Evolutionary conservation across 139 green algal species (phyloP).

Genomic region (Coelastrella sp.): DNA sequence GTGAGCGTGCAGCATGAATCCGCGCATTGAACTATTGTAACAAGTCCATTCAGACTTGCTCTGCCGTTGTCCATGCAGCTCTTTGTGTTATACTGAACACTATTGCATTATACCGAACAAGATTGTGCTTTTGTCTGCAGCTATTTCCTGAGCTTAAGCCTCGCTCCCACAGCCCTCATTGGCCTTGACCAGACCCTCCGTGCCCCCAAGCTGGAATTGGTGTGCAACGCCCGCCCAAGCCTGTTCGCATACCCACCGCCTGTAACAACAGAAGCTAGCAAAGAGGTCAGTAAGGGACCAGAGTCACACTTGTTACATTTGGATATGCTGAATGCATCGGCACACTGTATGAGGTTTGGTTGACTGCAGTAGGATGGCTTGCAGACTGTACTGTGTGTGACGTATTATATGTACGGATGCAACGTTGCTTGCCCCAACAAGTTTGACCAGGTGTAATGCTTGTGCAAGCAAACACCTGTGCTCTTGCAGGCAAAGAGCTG

Average conservation of each 20-base stretch:
- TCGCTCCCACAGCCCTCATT: conserved; percentile 92
- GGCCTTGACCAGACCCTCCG: conserved; percentile 87
- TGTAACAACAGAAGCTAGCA: conserved; percentile 58
- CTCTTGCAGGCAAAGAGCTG: not conserved
- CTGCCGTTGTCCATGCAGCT: not conserved
- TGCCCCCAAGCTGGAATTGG: conserved; percentile 80
- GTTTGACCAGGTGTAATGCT: too few species aligned
- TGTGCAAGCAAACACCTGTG: too few species aligned
- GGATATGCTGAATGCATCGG: too few species aligned
- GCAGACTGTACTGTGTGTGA: too few species aligned
- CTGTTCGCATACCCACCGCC: conserved; percentile 93
- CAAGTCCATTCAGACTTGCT: not conserved
- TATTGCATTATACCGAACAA: too few species aligned
- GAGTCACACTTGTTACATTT: not conserved
- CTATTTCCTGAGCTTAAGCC: conserved; percentile 92
- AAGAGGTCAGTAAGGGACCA: not conserved
- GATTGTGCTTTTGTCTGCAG: not conserved
- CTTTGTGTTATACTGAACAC: not conserved
- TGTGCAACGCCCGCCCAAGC: conserved; percentile 74
- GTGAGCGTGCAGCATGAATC: too few species aligned
- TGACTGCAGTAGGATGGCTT: too few species aligned
- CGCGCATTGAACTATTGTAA: too few species aligned
- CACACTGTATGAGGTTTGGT: too few species aligned
- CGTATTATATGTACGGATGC: too few species aligned
- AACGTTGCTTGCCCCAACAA: too few species aligned